Evolutionary conservation across 2,329 filamentous ascomycete genomes (phyloP), one percentile per base, ranked within the genome.

Genomic region (Talaromyces sp.): DNA sequence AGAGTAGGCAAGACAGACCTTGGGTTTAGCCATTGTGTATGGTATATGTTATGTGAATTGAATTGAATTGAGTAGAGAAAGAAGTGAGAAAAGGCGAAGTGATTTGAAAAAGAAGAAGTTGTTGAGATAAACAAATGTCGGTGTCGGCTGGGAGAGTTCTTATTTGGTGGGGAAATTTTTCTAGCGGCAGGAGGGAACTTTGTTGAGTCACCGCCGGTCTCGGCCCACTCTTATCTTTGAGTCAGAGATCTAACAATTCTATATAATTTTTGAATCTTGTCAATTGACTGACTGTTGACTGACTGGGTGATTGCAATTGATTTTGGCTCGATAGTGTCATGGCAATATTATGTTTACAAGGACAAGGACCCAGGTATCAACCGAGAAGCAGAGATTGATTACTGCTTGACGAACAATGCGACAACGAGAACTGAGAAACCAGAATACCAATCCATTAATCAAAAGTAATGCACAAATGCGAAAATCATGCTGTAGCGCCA

Each of bases 1-100:
- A 55, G 68, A 70, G 64, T 70, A 70, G 44, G 68, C 68, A 39
- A 64, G 56, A 62, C 63, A 64, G 50, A 64, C 63, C 59, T 62
- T 62, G n/a, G 56, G 58, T 60, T 64, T 64, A 48, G 63, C 63
- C 63, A 64, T 64, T 62, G 63, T 61, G 48, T 46, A 28, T 35
- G 11, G 40, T 48, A 14, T 28, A 35, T 31, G 35, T 21, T 18
- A 46, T 23, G 23, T 25, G 42, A 23, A 1, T n/a, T 21, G 42
- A 46, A 46, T 46, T 25, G 42, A 23, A 1, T n/a, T 5, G 42
- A 25, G 21, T 23, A 9, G 14, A 57, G 23, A 12, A 23, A 44
- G 28, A 35, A 40, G 40, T 21, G 50, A 28, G 23, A 23, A 18
- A 44, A 4, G 23, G 37, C 21, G 5, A 55, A 46, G 42, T 39